Base-by-base conservation (phyloP, 257 asterid genomes). In the Solanum pinnatisectum region DNA sequence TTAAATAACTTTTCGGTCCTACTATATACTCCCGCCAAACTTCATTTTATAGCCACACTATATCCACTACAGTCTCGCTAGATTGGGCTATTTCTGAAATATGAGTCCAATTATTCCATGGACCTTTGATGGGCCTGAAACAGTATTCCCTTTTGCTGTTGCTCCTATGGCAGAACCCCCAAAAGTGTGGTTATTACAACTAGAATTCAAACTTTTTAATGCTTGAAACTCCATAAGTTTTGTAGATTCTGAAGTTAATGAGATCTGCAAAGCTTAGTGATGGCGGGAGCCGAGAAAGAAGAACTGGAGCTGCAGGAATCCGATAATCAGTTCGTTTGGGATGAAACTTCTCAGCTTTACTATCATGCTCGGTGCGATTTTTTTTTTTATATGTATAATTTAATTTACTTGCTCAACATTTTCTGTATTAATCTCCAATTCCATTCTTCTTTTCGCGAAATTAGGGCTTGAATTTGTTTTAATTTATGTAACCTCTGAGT, bases 301-400 rank as follows among this genome's bases (percentile, higher is more conserved):
- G 30, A 40, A 6, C 5, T 46, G 18, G 40, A 40, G 13, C 18
- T 83, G 13, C 32, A 86, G 10, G 90, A 82, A 67, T 93, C 91
- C 22, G 93, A 91, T 10, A 87, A 92, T 90, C 89, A 87, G 76
- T 97, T 97, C 88, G 90, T 92, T 89, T 97, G 99, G 99, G 98
- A 97, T 87, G 95, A 94, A 77, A 90, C 79, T 87, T 94, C 98
- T 60, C 98, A 93, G 91, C 99, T 97, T 10, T 96, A 96, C 86
- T 96, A 92, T 88, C 99, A 97, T 70, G 93, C 98, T 89, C 94
- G 98, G 99, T 97, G 88, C 74, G 18, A n/a, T 5, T 83, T 25
- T 12, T 14, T 63, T 79, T 9, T 4, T 56, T 52, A 14, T 46
- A 46, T 46, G 14, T 46, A 46, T 14, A 18, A 25, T 13, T 70